phyloP scores from a whole-genome alignment of 1,284 basidiomycete species.

The Moniliella sp. region DNA sequence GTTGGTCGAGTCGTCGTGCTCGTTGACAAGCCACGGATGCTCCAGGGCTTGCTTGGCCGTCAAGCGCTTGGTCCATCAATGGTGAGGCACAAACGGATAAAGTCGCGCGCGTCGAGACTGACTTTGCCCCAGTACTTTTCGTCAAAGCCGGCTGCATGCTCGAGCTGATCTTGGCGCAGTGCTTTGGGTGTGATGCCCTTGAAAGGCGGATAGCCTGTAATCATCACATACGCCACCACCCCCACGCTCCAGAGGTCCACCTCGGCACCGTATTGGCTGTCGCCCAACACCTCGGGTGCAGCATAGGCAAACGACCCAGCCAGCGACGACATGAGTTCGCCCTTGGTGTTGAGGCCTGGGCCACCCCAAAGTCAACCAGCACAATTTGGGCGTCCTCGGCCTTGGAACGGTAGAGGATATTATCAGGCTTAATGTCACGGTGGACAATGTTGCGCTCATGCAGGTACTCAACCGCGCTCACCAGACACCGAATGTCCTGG shows the following conservation, averaged over 20 bases:
- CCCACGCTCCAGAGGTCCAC: conserved; percentile 53
- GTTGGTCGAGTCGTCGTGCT: too few relatives aligned
- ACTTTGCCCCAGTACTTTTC: conserved; percentile 25
- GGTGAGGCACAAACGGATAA: conserved; percentile 25
- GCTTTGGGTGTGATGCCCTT: conserved; percentile 27
- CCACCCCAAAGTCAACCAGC: conserved; percentile 86
- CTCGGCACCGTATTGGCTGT: conserved; percentile 71
- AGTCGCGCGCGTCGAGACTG: conserved; percentile 20
- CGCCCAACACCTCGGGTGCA: conserved; percentile 94
- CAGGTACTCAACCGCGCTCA: conserved; percentile 69
- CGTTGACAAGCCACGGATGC: conserved; percentile 20
- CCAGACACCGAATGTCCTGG: conserved; percentile 62
- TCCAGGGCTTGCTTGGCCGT: conserved; percentile 22
- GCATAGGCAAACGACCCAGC: conserved; percentile 96
- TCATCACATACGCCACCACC: conserved; percentile 30
- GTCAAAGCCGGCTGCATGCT: conserved; percentile 27
- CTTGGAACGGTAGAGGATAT: conserved; percentile 72
- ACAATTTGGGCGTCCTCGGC: conserved; percentile 81
- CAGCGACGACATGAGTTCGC: conserved; percentile 62
- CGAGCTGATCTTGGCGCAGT: conserved; percentile 30
- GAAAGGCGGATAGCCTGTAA: conserved; percentile 32
- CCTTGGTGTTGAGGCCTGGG: conserved; percentile 64
- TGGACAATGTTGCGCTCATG: conserved; percentile 84
- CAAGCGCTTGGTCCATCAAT: conserved; percentile 13
- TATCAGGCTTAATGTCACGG: conserved; percentile 83